Evolutionary conservation across 2,329 filamentous ascomycete species (phyloP), one percentile per base, ranked within the genome.

Genomic region (Drechslera avenae): DNA sequence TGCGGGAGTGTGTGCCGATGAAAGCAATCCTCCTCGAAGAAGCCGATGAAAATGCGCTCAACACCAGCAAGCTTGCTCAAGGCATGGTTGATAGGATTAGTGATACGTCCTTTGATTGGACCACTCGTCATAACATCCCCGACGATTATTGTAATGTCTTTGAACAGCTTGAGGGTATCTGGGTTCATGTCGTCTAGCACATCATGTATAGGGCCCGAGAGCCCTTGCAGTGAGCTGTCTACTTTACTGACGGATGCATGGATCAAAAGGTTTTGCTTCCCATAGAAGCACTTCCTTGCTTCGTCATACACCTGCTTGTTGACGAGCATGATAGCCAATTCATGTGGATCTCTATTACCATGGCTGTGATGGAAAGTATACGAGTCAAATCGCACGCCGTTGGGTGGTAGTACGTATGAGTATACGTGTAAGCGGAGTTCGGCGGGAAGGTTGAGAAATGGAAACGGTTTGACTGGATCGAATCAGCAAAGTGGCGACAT

Each of bases 361-460:
- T 13, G 39, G 31, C 14, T 53, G 33, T n/a, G n/a, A n/a, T n/a
- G n/a, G n/a, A n/a, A n/a, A n/a, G n/a, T n/a, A n/a, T n/a, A n/a
- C n/a, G n/a, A n/a, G n/a, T n/a, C n/a, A 16, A 62, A 36, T 14
- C 54, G 52, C 8, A 49, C 32, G 14, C 55, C 39, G n/a, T 52
- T 52, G 10, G 63, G 66, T 3, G 63, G 66, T 3, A 64, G 31
- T 12, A 62, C 30, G 21, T 55, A 45, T 1, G 57, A 55, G 39
- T 65, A 68, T 0, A 64, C 32, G 2, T 60, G 50, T 2, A 66
- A 55, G 2, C 64, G 58, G 8, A 69, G 56, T 41, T 69, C 64
- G 18, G 61, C 50, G 1, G 64, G 64, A 7, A 69, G 51, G 1
- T 35, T 40, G 8, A 64, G 52, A 46, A 69, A 60, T 2, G 62